These are phyloP conservation scores for Tolypocladium ophioglossoides DNA, from an alignment of 2,329 filamentous ascomycete species.

Conservation along the genomic window DNA sequence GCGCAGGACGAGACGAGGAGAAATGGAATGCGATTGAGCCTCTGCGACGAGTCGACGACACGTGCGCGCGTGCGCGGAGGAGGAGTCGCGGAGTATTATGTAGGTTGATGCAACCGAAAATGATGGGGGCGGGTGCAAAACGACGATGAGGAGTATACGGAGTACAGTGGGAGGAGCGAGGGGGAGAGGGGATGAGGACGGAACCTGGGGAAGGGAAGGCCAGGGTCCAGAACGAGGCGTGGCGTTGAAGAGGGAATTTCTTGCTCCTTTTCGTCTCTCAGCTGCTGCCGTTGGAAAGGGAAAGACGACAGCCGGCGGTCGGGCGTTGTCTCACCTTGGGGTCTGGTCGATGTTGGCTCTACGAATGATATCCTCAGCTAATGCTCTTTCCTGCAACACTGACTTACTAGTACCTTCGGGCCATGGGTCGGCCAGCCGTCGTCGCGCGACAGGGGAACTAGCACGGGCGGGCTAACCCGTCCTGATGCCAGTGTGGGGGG, in stretches of 20 bases:
- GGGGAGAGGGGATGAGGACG: neutral
- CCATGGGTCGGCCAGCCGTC: neutral
- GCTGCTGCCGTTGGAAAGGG: neutral
- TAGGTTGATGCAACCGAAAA: neutral
- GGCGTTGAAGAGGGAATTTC: neutral
- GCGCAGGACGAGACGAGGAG: neutral
- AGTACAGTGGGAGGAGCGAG: neutral
- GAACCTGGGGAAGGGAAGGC: neutral
- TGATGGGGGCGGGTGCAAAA: neutral
- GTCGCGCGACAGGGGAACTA: too few species aligned
- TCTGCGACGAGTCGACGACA: neutral
- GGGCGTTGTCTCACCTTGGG: neutral
- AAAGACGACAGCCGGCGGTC: neutral
- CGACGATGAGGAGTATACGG: too few species aligned
- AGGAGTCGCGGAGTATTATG: neutral
- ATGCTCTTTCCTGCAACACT: too few species aligned
- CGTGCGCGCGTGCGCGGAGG: neutral
- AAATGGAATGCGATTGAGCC: neutral
- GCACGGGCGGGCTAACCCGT: neutral
- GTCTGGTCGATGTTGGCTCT: too few species aligned
- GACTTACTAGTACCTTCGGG: too few species aligned
- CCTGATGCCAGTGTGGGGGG: too few species aligned
- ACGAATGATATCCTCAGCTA: too few species aligned
- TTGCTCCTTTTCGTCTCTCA: neutral
- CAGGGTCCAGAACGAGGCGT: neutral